These are phyloP conservation scores for Aspergillus ibericus DNA, from an alignment of 2,329 filamentous ascomycete species.

Conservation along the genomic window DNA sequence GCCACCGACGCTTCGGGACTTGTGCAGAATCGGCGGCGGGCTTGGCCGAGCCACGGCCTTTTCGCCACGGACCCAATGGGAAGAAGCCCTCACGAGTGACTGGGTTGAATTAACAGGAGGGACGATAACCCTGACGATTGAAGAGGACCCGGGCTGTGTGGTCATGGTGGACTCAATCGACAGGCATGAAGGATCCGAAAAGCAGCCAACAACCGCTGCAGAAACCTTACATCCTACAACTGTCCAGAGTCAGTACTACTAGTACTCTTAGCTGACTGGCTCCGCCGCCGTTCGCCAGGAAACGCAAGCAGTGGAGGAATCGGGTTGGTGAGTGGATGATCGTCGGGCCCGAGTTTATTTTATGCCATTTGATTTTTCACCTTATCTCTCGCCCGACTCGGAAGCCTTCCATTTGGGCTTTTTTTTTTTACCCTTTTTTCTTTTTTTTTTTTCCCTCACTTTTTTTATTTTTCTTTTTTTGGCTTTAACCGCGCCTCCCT, in stretches of 20 bases:
- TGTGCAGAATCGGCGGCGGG: background rate
- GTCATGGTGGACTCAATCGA: too few relatives aligned
- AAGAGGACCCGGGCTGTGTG: too few relatives aligned
- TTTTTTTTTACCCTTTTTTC: constrained; percentile 7
- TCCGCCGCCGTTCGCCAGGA: background rate
- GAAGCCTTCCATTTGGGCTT: constrained; percentile 2
- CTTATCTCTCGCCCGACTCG: constrained; percentile 8
- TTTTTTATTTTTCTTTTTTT: constrained; percentile 4
- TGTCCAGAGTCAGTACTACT: too few relatives aligned
- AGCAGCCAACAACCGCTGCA: background rate
- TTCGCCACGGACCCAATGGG: background rate
- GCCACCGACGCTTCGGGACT: background rate
- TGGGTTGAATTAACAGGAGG: background rate
- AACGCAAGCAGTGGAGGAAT: background rate
- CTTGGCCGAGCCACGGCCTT: background rate
- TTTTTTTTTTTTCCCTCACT: constrained; percentile 6
- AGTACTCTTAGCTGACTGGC: background rate
- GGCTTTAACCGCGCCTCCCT: constrained; percentile 14
- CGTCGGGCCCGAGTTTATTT: constrained; percentile 14
- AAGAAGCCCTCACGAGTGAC: background rate
- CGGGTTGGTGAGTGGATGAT: constrained; percentile 1
- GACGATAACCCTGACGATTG: too few relatives aligned
- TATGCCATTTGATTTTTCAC: constrained; percentile 19
- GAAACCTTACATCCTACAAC: background rate
- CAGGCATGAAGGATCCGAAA: background rate